These are phyloP conservation scores for Eucalyptus leucophloia DNA, from an alignment of 345 rosid genomes.

Conservation along the genomic window DNA sequence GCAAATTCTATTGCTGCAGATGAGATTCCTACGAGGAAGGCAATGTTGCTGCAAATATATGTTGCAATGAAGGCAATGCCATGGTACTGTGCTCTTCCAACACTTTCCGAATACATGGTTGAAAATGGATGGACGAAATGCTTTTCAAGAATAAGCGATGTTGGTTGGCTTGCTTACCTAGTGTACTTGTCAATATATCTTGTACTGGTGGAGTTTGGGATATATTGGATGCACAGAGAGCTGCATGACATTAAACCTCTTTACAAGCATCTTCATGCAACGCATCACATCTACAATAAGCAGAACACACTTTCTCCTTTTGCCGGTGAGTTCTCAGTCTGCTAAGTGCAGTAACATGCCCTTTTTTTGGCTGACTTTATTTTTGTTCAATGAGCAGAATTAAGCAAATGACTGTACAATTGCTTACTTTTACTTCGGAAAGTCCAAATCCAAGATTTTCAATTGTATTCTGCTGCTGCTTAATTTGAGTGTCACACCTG, in stretches of 20 bases:
- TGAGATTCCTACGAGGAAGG: slow-evolving; percentile 75
- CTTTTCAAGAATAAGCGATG: slow-evolving; percentile 42
- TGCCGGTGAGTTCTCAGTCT: slow-evolving; percentile 51
- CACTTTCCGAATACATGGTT: slow-evolving; percentile 70
- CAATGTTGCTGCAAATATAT: slow-evolving; percentile 80
- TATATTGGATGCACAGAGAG: slow-evolving; percentile 95
- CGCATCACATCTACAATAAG: slow-evolving; percentile 96
- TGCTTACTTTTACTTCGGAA: background rate
- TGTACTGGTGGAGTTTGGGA: slow-evolving; percentile 72
- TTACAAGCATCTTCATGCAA: slow-evolving; percentile 81
- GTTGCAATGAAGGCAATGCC: slow-evolving; percentile 98
- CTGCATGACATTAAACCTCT: slow-evolving; percentile 91
- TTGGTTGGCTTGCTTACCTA: slow-evolving; percentile 44
- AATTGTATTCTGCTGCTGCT: background rate
- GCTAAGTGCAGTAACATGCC: background rate
- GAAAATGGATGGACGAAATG: slow-evolving; percentile 94
- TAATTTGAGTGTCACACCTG: background rate
- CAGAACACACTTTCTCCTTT: slow-evolving; percentile 94
- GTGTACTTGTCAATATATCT: slow-evolving; percentile 41
- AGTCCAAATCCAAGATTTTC: background rate
- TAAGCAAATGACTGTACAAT: background rate
- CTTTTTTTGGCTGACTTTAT: background rate
- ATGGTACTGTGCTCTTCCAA: slow-evolving; percentile 75
- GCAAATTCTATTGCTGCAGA: slow-evolving; percentile 33
- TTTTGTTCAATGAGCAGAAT: background rate